Evolutionary conservation across 208 protist genomes (phyloP), one percentile per base, ranked within the genome.

Genomic region (Acanthamoeba culbertsoni): DNA sequence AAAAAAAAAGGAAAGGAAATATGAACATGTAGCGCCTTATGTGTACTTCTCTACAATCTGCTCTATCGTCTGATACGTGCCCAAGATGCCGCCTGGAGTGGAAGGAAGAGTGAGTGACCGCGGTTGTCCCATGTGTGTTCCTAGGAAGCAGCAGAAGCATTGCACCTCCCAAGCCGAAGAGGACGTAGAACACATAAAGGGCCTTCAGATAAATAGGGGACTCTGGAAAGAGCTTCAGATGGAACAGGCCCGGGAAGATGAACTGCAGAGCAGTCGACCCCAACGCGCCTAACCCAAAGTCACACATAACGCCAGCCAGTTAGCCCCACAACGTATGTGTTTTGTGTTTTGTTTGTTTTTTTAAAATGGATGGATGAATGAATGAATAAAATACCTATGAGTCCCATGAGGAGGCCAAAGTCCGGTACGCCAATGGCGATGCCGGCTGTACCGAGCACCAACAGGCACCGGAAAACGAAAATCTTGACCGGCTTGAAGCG

Each of bases 341-440:
- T n/a, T n/a, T n/a, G n/a, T n/a, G n/a, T n/a, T n/a, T n/a, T n/a
- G n/a, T n/a, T n/a, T n/a, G n/a, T n/a, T n/a, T n/a, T n/a, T n/a
- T n/a, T n/a, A n/a, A n/a, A n/a, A n/a, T n/a, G n/a, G n/a, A n/a
- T n/a, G n/a, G n/a, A n/a, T n/a, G n/a, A n/a, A n/a, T n/a, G n/a
- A n/a, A n/a, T n/a, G n/a, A n/a, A n/a, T n/a, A n/a, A n/a, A n/a
- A 46, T 79, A 90, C 82, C 91, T 43, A 93, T 88, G 26, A 93
- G 71, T 10, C 91, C 91, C n/a, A 88, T 71, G 12, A 93, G 91
- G 20, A 93, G 73, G 42, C 91, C 91, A 88, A 93, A 93, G 53
- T 93, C 33, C 14, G 91, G 91, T 7, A 93, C 91, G 18, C 51
- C 75, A 31, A 86, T 55, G 55, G 91, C 91, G 42, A 93, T 86